These are phyloP conservation scores for Fusarium bactridioides DNA, from an alignment of 2,329 filamentous ascomycete species.

Conservation along the genomic window DNA sequence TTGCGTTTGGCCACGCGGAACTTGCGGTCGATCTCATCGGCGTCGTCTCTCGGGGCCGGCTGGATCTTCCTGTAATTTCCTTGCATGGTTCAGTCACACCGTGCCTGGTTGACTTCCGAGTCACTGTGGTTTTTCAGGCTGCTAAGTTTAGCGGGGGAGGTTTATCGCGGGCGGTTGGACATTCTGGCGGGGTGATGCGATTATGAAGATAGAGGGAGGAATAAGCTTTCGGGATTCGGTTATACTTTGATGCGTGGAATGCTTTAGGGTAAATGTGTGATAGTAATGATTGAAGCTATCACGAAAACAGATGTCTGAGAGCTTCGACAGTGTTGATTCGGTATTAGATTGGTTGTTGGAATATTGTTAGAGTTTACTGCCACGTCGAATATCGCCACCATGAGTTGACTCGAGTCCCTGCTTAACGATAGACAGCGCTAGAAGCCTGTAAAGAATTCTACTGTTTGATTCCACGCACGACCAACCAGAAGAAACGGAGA, in stretches of 20 bases:
- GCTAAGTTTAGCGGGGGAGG: background rate
- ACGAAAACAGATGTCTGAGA: background rate
- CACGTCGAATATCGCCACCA: background rate
- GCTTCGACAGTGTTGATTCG: background rate
- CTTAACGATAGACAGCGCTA: slow-evolving; percentile 1
- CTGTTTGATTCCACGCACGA: background rate
- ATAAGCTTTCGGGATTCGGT: background rate
- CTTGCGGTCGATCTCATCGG: background rate
- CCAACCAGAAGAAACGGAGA: slow-evolving; percentile 16
- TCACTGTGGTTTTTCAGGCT: background rate
- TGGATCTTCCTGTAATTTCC: slow-evolving; percentile 3
- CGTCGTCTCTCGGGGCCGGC: background rate
- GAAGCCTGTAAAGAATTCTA: slow-evolving; percentile 18
- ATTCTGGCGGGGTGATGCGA: background rate
- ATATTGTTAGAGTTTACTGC: background rate
- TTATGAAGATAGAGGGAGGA: background rate
- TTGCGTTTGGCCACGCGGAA: background rate
- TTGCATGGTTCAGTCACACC: background rate
- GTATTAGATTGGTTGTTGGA: background rate
- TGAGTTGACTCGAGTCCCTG: background rate
- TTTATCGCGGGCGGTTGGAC: background rate
- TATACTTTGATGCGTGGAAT: background rate
- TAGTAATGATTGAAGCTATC: background rate
- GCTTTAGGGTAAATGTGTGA: background rate
- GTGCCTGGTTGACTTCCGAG: background rate